Base-by-base conservation (phyloP, 2,329 filamentous ascomycete species). In the Clarireedia hainanense region DNA sequence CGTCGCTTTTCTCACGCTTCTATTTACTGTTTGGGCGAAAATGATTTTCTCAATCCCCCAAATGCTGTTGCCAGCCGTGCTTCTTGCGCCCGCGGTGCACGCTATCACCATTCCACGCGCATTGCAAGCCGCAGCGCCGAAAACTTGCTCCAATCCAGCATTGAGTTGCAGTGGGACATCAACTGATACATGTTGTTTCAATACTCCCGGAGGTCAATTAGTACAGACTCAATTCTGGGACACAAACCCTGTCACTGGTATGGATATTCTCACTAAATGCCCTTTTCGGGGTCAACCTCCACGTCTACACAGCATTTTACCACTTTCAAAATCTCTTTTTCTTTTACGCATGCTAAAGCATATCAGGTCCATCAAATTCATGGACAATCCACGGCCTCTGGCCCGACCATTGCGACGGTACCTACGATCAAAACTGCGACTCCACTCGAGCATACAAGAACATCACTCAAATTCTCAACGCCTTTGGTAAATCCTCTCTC, bases 161-260 rank as follows among this genome's bases (percentile, higher is more conserved):
- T 47, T 58, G 27, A 62, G 60, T 46, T 89, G 86, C 66, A 80
- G 77, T 5, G 81, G 81, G 3, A 70, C 72, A 6, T 76, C 80
- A 17, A 68, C 76, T 50, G 76, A 90, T 65, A 78, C 83, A 7
- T 91, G 88, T 73, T 91, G 88, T 71, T 87, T 89, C 73, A 87
- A 87, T 65, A 76, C 80, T 23, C 86, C 86, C 0, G 83, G 85
- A 4, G 88, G 88, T 6, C 80, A 88, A 59, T 72, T 91, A 46
- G 76, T 90, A 4, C 80, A 83, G 69, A 90, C 88, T 2, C 87
- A 91, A 64, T 90, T 91, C 72, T 91, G 87, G 87, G 86, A 91
- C 65, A 79, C 81, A 0, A 68, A 78, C 57, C 85, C 85, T 1
- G 73, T 77, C 1, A 79, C 81, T 4, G 55, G 55, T 57, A 55